These are phyloP conservation scores for Dictyostelium purpureum DNA, from an alignment of 78 protist species.

Conservation along the genomic window DNA sequence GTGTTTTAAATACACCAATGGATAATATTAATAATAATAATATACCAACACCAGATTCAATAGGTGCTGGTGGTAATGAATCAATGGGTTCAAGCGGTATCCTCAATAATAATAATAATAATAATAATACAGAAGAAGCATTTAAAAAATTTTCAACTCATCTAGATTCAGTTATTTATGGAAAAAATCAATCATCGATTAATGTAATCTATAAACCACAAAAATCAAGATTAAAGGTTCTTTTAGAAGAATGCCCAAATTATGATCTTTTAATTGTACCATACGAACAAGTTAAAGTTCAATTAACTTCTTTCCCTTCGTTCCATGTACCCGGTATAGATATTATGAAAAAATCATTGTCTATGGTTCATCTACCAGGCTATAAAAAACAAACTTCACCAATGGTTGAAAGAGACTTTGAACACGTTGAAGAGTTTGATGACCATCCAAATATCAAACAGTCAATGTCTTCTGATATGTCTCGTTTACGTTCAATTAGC, in stretches of 20 bases:
- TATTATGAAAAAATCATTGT: conserved; percentile 43
- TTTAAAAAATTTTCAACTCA: conserved; percentile 21
- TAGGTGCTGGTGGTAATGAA: background rate
- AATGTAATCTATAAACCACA: conserved; percentile 45
- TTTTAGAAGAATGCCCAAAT: conserved; percentile 10
- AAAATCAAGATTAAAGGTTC: background rate
- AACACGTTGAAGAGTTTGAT: conserved; percentile 4
- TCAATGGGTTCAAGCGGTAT: background rate
- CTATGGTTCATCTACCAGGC: conserved; percentile 65
- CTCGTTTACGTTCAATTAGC: too few relatives aligned
- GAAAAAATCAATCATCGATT: conserved; percentile 4
- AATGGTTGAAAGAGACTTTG: background rate
- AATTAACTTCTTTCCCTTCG: background rate
- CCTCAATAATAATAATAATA: background rate
- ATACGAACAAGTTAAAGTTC: conserved; percentile 3
- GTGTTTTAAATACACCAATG: background rate
- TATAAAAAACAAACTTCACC: background rate
- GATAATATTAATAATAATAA: background rate
- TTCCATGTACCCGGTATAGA: conserved; percentile 57
- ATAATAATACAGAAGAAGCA: background rate
- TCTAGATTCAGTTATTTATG: conserved; percentile 17
- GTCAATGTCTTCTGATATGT: too few relatives aligned
- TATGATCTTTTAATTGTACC: conserved; percentile 51
- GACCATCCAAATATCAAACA: conserved; percentile 9
- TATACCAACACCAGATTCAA: background rate